Percentiles rank a stretch among this genome's conserved stretches.
phyloP scores from a whole-genome alignment of 371 early-diverging fungal genomes.

The Mucor mucedo region DNA sequence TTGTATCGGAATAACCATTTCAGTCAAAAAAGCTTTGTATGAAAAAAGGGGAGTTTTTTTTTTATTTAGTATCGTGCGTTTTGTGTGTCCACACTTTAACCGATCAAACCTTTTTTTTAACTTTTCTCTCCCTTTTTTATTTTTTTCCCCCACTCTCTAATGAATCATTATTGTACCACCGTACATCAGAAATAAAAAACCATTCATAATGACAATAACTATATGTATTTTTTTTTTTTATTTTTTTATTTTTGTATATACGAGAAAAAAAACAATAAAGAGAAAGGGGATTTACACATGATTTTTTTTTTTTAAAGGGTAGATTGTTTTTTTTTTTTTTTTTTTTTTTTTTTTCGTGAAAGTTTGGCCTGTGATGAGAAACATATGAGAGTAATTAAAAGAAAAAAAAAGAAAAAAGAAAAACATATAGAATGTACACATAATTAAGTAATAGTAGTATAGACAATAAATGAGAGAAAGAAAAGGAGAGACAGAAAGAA shows the following conservation, averaged over 20 bases:
- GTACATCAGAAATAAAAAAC: background rate
- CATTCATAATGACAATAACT: background rate
- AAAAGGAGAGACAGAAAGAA: background rate
- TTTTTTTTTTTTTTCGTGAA: background rate
- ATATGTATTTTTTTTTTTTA: background rate
- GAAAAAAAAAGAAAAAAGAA: background rate
- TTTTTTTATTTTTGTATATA: too few relatives aligned
- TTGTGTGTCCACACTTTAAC: slow-evolving; percentile 5
- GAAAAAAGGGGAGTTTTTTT: background rate
- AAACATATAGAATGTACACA: background rate
- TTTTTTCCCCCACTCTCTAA: slow-evolving; percentile 4
- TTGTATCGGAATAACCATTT: background rate
- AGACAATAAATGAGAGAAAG: background rate
- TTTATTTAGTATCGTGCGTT: slow-evolving; percentile 1
- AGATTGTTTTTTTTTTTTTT: background rate
- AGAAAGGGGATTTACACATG: too few relatives aligned
- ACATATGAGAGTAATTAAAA: background rate
- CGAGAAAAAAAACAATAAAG: background rate
- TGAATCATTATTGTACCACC: slow-evolving; percentile 9
- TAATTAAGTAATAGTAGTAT: background rate
- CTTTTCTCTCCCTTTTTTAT: too few relatives aligned
- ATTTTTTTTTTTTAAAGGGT: too few relatives aligned
- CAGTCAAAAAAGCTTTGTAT: too few relatives aligned
- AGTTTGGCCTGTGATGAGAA: too few relatives aligned
- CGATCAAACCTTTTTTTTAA: slow-evolving; percentile 5